phyloP scores from a whole-genome alignment of 805 yeast genomes.

The Yamadazyma philogaea region DNA sequence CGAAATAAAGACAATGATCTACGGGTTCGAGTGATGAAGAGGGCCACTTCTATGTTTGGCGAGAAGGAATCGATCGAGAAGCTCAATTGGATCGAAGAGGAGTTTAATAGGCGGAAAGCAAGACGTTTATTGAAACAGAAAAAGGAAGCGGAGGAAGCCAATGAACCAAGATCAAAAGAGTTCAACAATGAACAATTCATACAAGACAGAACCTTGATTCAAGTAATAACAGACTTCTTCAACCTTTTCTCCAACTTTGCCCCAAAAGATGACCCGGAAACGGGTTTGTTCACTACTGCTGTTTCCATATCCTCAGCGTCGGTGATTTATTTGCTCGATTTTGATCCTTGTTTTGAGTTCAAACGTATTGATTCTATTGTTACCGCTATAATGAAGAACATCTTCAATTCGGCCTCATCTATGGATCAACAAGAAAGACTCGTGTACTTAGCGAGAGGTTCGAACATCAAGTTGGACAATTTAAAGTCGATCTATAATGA shows the following conservation, averaged over 20 bases:
- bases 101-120: constrained; percentile 63
- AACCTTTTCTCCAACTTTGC: constrained; percentile 34
- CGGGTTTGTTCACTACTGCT: constrained; percentile 34
- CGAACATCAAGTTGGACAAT: constrained; percentile 9
- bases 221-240: constrained; percentile 29
- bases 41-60: constrained; percentile 71
- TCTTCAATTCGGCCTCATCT: constrained; percentile 21
- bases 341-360: constrained; percentile 18
- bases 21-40: constrained; percentile 68
- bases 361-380: constrained; percentile 24
- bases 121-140: constrained; percentile 52
- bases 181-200: constrained; percentile 13
- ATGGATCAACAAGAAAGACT: constrained; percentile 24
- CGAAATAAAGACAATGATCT: constrained; percentile 87
- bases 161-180: constrained; percentile 5
- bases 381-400: constrained; percentile 19
- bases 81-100: constrained; percentile 68
- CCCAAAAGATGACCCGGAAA: constrained; percentile 30
- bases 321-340: constrained; percentile 17
- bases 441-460: constrained; percentile 22
- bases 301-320: constrained; percentile 38
- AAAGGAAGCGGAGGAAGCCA: constrained; percentile 23
- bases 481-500: constrained; percentile 5
- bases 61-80: constrained; percentile 49
- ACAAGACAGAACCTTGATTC: constrained; percentile 13